Evolutionary conservation across 495 filamentous ascomycete species (phyloP).

Genomic region (Annulohypoxylon maeteangense): DNA sequence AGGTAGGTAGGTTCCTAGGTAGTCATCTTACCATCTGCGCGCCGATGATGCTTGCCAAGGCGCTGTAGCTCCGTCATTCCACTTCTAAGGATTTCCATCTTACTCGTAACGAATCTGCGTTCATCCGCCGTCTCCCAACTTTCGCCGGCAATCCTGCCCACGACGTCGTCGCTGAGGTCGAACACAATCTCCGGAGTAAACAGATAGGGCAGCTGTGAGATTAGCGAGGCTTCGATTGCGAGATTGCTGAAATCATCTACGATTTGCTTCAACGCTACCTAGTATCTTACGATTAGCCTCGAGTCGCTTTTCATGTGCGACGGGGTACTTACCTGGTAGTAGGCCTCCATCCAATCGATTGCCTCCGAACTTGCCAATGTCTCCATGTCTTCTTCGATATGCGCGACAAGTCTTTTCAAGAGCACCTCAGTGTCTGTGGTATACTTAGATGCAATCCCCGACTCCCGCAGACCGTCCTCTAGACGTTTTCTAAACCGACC

Average conservation of each 20-base stretch:
- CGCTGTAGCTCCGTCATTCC: conserved; percentile 32
- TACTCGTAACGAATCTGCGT: conserved; percentile 24
- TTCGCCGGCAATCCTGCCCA: conserved; percentile 45
- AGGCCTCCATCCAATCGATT: conserved; percentile 53
- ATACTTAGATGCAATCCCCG: conserved; percentile 8
- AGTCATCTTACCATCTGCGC: conserved; percentile 15
- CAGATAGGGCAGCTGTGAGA: conserved; percentile 48
- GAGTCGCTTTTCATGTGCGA: not conserved
- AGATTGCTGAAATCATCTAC: conserved; percentile 63
- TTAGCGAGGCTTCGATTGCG: conserved; percentile 63
- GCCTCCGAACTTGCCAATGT: conserved; percentile 44
- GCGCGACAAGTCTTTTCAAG: conserved; percentile 14
- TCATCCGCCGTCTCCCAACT: conserved; percentile 26
- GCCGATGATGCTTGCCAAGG: conserved; percentile 22
- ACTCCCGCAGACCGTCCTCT: conserved; percentile 24
- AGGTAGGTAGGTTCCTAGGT: too few relatives aligned
- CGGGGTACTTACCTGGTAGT: conserved; percentile 47
- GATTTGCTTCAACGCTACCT: conserved; percentile 63
- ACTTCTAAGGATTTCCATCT: conserved; percentile 20
- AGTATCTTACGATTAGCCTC: conserved; percentile 10
- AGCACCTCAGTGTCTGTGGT: not conserved
- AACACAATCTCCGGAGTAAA: conserved; percentile 49
- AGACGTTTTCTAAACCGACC: conserved; percentile 39
- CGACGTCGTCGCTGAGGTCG: conserved; percentile 33
- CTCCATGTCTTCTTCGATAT: conserved; percentile 48